Evolutionary conservation across 2,329 filamentous ascomycete genomes (phyloP).

Genomic region (Cadophora luteo-olivacea): DNA sequence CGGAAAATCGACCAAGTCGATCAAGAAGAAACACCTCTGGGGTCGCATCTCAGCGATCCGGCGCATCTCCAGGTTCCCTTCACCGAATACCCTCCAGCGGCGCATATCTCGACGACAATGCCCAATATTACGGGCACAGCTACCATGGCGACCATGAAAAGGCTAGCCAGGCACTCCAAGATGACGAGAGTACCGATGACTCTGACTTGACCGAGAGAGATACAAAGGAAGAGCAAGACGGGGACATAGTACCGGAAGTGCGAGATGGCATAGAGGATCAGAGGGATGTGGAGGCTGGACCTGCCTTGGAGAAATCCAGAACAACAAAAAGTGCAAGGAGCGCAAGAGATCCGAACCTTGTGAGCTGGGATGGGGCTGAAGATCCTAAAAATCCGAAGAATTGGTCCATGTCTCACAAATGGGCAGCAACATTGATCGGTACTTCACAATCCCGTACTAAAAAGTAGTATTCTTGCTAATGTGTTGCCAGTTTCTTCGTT

Average conservation of each 20-base stretch:
- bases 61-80: constrained; percentile 25
- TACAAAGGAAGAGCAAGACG: constrained; percentile 20
- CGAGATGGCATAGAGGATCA: constrained; percentile 37
- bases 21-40: constrained; percentile 26
- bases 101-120: constrained; percentile 36
- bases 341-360: constrained; percentile 38
- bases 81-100: constrained; percentile 32
- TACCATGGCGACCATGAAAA: constrained; percentile 22
- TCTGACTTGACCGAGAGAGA: constrained; percentile 29
- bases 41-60: constrained; percentile 27
- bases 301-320: constrained; percentile 33
- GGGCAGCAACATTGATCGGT: constrained; percentile 54
- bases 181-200: constrained; percentile 27
- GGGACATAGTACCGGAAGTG: constrained; percentile 35
- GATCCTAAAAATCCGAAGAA: constrained; percentile 42
- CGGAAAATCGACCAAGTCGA: constrained; percentile 13
- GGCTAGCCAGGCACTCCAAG: constrained; percentile 13
- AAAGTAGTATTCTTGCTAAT: neutral
- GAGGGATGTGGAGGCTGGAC: constrained; percentile 36
- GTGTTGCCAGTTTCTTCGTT: constrained; percentile 49
- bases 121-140: constrained; percentile 30
- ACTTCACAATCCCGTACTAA: constrained; percentile 1
- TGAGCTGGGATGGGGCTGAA: constrained; percentile 38
- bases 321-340: constrained; percentile 35
- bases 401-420: constrained; percentile 47